These are phyloP conservation scores for Polyplosphaeria fusca DNA, from an alignment of 495 filamentous ascomycete genomes.

Conservation along the genomic window DNA sequence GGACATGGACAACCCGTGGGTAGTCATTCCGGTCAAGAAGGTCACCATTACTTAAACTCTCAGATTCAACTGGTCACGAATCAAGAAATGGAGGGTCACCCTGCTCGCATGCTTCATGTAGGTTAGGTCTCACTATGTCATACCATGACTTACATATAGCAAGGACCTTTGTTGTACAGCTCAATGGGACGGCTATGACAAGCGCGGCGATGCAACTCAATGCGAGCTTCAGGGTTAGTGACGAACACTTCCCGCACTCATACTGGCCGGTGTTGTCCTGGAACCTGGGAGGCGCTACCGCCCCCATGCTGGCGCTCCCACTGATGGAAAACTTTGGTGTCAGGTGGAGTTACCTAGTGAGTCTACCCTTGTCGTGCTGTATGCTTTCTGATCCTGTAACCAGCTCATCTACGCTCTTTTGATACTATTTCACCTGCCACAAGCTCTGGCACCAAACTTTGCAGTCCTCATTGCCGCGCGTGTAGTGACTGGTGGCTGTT, in stretches of 20 bases:
- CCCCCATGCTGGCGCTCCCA: slow-evolving; percentile 50
- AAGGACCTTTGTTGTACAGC: slow-evolving; percentile 33
- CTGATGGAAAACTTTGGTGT: slow-evolving; percentile 54
- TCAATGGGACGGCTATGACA: slow-evolving; percentile 49
- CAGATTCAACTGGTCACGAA: slow-evolving; percentile 34
- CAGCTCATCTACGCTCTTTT: slow-evolving; percentile 43
- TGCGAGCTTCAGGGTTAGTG: slow-evolving; percentile 44
- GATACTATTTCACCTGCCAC: slow-evolving; percentile 48
- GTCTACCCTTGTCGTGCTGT: background rate
- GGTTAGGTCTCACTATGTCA: background rate
- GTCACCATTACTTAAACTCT: background rate
- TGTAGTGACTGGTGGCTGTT: slow-evolving; percentile 50
- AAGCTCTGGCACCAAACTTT: slow-evolving; percentile 51
- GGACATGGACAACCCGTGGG: slow-evolving; percentile 35
- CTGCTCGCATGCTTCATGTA: slow-evolving; percentile 34
- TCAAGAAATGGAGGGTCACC: slow-evolving; percentile 38
- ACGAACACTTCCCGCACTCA: slow-evolving; percentile 50
- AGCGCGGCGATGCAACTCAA: slow-evolving; percentile 44
- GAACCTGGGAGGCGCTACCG: slow-evolving; percentile 49
- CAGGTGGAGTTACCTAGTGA: slow-evolving; percentile 46
- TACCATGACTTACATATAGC: no score
- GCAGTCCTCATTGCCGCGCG: slow-evolving; percentile 49
- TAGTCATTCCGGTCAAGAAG: background rate
- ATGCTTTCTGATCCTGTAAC: background rate
- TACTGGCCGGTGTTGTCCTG: slow-evolving; percentile 54